Percentiles rank a stretch among this genome's conserved stretches.
phyloP scores from a whole-genome alignment of 139 green algal species.

The Edaphochlamys debaryana region DNA sequence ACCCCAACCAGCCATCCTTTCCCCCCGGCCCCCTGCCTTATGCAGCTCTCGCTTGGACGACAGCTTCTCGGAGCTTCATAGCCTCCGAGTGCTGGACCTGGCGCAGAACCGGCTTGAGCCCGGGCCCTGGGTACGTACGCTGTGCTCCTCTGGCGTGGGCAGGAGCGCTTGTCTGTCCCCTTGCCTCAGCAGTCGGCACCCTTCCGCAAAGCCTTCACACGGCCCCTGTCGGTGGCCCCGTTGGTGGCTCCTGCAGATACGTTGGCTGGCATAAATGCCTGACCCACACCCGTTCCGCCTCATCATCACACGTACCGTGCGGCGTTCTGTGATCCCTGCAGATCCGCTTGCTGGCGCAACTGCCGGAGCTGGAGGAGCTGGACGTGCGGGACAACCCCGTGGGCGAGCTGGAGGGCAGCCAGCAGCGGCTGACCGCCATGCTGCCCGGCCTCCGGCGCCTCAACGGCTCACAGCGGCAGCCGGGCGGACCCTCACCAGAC shows the following conservation, averaged over 20 bases:
- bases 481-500: too few species aligned
- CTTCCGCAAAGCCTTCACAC: background rate
- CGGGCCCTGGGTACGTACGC: conserved; percentile 2
- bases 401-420: background rate
- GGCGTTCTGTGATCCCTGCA: background rate
- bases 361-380: conserved; percentile 1
- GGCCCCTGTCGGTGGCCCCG: too few species aligned
- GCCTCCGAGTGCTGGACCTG: conserved; percentile 10
- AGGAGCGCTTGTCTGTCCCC: background rate
- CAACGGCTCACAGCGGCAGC: background rate
- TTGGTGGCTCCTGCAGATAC: too few species aligned
- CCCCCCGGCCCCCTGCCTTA: background rate
- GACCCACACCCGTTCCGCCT: too few species aligned
- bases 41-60: background rate
- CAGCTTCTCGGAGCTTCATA: background rate
- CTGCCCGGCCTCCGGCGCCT: background rate
- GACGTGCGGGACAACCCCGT: conserved; percentile 26
- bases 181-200: too few species aligned
- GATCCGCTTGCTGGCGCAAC: background rate
- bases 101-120: background rate
- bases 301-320: too few species aligned
- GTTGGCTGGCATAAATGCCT: too few species aligned
- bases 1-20: too few species aligned
- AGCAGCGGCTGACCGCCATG: conserved; percentile 3
- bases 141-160: background rate